Conservation (phyloP, 306 rosid species). For the Betula pendula region DNA sequence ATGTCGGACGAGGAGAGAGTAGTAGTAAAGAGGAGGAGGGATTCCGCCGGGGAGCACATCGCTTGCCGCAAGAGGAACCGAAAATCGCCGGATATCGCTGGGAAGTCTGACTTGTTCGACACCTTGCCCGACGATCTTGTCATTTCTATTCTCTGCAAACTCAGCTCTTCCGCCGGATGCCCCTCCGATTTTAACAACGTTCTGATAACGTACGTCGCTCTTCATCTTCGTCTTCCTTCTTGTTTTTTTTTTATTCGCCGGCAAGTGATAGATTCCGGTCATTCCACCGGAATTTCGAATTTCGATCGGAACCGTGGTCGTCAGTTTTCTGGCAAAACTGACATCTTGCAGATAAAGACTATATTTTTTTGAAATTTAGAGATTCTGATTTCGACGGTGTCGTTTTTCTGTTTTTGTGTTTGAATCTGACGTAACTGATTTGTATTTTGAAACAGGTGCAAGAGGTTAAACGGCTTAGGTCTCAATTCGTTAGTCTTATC, state of each 20-base stretch:
- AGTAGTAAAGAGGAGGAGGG: conserved; percentile 37
- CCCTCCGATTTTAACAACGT: conserved; percentile 73
- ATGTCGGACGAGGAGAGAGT: conserved; percentile 25
- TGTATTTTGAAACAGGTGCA: conserved; percentile 57
- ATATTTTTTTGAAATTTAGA: background rate
- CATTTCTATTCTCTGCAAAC: conserved; percentile 59
- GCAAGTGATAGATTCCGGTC: background rate
- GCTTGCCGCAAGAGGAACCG: conserved; percentile 45
- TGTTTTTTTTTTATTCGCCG: background rate
- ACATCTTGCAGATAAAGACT: background rate
- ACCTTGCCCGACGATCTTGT: conserved; percentile 76
- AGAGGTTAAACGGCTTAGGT: conserved; percentile 62
- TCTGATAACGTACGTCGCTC: conserved; percentile 57
- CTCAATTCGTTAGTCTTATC: conserved; percentile 55
- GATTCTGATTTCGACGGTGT: background rate
- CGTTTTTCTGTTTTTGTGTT: background rate
- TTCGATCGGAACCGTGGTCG: background rate
- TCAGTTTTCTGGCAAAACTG: background rate
- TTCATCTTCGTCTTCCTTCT: background rate
- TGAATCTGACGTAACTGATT: conserved; percentile 18
- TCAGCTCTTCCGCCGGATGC: conserved; percentile 52
- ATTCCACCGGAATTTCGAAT: background rate
- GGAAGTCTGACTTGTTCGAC: conserved; percentile 51
- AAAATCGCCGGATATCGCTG: conserved; percentile 20
- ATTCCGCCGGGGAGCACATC: conserved; percentile 22